Evolutionary conservation across 495 filamentous ascomycete species (phyloP).

Genomic region (Penicillium samsonianum): DNA sequence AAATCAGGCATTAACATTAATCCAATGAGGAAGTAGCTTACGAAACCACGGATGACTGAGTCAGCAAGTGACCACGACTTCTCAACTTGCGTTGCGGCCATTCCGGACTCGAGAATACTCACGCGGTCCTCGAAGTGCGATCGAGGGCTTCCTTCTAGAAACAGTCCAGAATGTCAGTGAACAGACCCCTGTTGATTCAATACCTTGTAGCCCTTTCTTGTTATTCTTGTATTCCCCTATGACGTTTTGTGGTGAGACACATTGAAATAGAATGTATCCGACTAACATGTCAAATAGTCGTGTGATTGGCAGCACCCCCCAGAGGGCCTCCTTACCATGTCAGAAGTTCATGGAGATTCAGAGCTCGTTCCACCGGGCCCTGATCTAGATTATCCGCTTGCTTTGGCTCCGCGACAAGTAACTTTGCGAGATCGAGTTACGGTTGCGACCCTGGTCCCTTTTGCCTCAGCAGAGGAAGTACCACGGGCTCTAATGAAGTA

Average conservation of each 20-base stretch:
- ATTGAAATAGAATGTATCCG: constrained; percentile 4
- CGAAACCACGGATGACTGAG: neutral
- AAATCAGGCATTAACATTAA: neutral
- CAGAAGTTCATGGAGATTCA: constrained; percentile 83
- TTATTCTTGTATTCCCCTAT: neutral
- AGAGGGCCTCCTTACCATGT: constrained; percentile 58
- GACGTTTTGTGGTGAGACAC: neutral
- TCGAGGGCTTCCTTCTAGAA: constrained; percentile 33
- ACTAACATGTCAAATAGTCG: constrained; percentile 47
- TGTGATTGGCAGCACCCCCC: constrained; percentile 35
- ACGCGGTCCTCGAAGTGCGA: constrained; percentile 52
- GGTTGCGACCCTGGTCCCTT: constrained; percentile 86
- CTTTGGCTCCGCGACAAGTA: constrained; percentile 78
- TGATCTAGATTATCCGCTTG: constrained; percentile 61
- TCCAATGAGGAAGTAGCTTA: neutral
- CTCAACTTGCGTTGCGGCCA: constrained; percentile 39
- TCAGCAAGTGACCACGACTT: constrained; percentile 24
- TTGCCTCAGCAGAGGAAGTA: constrained; percentile 71
- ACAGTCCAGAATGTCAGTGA: constrained; percentile 35
- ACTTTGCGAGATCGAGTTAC: constrained; percentile 88
- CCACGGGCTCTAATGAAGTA: constrained; percentile 75
- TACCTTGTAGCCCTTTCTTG: constrained; percentile 11
- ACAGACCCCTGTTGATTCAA: constrained; percentile 16
- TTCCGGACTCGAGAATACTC: constrained; percentile 55
- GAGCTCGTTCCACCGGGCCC: constrained; percentile 47